These are phyloP conservation scores for Conoideocrella luteorostrata DNA, from an alignment of 2,329 filamentous ascomycete species.

Conservation along the genomic window DNA sequence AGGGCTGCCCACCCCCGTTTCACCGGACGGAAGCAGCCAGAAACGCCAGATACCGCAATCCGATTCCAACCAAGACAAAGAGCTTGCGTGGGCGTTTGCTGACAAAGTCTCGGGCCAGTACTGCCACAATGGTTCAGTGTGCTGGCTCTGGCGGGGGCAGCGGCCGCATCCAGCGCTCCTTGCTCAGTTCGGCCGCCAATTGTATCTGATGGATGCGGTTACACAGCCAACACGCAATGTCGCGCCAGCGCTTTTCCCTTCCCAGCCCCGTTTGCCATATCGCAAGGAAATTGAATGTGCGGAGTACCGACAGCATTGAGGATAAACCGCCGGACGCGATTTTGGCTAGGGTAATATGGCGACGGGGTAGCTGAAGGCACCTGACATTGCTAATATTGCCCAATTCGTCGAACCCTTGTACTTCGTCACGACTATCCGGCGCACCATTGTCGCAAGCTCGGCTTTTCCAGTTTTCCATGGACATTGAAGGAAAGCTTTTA, in stretches of 20 bases:
- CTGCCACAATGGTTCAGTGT: too few relatives aligned
- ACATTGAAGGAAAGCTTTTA: too few relatives aligned
- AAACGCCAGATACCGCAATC: not conserved
- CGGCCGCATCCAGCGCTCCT: conserved; percentile 1
- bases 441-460: not conserved
- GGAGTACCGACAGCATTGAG: not conserved
- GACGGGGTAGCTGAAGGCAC: not conserved
- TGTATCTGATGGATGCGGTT: conserved; percentile 1
- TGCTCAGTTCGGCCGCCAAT: not conserved
- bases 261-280: not conserved
- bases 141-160: not conserved
- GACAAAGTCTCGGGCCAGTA: not conserved
- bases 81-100: not conserved
- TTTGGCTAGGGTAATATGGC: not conserved
- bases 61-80: not conserved
- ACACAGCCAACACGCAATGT: not conserved
- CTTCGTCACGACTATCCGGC: not conserved
- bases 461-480: too few relatives aligned
- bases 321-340: not conserved
- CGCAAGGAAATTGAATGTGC: not conserved
- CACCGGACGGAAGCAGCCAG: conserved; percentile 3
- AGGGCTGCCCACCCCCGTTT: too few relatives aligned
- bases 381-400: conserved; percentile 1
- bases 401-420: conserved; percentile 3
- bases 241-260: not conserved